phyloP scores from a whole-genome alignment of 148 eudicot genomes.

The Persicaria tinctoria region DNA sequence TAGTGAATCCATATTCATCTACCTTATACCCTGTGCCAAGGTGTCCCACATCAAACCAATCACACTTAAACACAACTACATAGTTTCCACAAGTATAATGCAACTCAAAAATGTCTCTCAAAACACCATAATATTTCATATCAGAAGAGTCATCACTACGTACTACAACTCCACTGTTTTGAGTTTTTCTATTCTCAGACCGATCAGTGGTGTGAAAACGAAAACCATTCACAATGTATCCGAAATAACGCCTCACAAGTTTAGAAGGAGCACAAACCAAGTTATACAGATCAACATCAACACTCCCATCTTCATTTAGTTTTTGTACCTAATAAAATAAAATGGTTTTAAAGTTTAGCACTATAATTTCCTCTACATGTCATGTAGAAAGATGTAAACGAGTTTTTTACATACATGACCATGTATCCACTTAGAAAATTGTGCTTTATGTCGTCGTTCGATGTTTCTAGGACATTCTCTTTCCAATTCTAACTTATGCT shows the following conservation, averaged over 20 bases:
- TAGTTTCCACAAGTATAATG: background rate
- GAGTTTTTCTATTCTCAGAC: background rate
- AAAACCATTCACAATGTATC: background rate
- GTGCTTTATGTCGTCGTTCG: too few relatives aligned
- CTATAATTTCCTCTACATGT: too few relatives aligned
- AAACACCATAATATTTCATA: background rate
- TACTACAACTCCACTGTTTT: background rate
- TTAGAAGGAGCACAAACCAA: background rate
- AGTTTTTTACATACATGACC: too few relatives aligned
- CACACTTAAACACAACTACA: background rate
- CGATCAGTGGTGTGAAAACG: background rate
- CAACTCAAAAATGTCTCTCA: background rate
- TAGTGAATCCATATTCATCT: background rate
- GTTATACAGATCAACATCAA: background rate
- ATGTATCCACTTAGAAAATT: too few relatives aligned
- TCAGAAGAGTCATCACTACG: background rate
- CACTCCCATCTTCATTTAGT: background rate
- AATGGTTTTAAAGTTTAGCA: too few relatives aligned
- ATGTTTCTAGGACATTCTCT: too few relatives aligned
- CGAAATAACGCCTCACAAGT: background rate
- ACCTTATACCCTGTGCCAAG: background rate
- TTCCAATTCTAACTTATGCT: too few relatives aligned
- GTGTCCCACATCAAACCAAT: background rate
- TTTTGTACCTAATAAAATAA: background rate
- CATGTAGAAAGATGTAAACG: too few relatives aligned